These are phyloP conservation scores for Trametes sp. DNA, from an alignment of 1,284 basidiomycete species.

Conservation along the genomic window DNA sequence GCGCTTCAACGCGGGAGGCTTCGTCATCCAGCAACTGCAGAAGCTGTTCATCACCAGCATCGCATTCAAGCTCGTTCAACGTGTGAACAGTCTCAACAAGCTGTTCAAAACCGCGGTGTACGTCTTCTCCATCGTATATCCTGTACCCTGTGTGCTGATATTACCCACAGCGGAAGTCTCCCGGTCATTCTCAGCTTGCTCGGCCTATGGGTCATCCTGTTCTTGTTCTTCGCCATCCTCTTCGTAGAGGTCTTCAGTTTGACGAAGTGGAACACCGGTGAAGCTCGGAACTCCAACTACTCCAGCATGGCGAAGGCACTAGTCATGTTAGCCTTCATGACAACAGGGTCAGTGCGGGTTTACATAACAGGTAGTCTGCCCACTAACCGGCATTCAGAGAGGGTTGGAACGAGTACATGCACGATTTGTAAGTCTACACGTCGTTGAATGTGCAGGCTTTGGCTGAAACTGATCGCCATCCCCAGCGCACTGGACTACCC, in stretches of 20 bases:
- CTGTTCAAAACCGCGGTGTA: constrained; percentile 97
- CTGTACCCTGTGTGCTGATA: constrained; percentile 1
- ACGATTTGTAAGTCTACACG: constrained; percentile 78
- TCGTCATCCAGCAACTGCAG: constrained; percentile 78
- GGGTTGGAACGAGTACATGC: constrained; percentile 96
- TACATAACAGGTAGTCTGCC: not conserved
- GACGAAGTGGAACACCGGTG: constrained; percentile 85
- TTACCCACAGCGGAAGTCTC: constrained; percentile 73
- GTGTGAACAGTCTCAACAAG: constrained; percentile 90
- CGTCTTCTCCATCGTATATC: constrained; percentile 42
- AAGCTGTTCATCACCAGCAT: constrained; percentile 96
- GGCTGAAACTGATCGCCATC: constrained; percentile 16
- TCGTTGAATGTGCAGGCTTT: not conserved
- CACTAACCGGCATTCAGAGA: constrained; percentile 58
- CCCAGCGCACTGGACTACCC: constrained; percentile 79
- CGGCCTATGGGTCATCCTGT: constrained; percentile 90
- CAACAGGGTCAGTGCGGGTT: constrained; percentile 61
- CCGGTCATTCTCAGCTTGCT: constrained; percentile 90
- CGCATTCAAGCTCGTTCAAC: constrained; percentile 94
- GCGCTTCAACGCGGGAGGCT: constrained; percentile 62
- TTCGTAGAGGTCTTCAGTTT: constrained; percentile 93
- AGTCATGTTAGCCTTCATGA: constrained; percentile 87
- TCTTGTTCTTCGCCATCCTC: constrained; percentile 92
- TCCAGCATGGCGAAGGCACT: constrained; percentile 82
- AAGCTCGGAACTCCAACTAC: constrained; percentile 84